Evolutionary conservation across 306 rosid genomes (phyloP).

Genomic region (Medicago ruthenica): DNA sequence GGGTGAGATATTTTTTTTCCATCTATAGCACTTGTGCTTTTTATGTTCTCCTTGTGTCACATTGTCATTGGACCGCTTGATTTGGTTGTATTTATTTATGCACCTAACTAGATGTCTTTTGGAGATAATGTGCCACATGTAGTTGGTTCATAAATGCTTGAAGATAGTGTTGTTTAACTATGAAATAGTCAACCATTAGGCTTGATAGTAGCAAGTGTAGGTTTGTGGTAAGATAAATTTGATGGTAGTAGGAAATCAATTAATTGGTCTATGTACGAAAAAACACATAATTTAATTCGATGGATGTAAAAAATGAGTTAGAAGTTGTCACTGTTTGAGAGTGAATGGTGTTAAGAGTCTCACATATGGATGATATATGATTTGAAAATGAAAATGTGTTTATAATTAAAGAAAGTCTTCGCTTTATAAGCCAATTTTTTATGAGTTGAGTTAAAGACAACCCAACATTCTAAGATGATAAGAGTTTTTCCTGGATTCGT

Average conservation of each 20-base stretch:
- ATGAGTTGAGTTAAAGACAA: too few relatives aligned
- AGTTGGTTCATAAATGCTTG: conserved; percentile 7
- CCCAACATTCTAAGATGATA: too few relatives aligned
- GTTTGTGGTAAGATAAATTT: background rate
- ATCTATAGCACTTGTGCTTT: background rate
- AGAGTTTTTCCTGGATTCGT: too few relatives aligned
- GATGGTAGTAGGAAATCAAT: background rate
- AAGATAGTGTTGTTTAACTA: background rate
- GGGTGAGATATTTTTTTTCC: background rate
- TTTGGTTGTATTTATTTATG: background rate
- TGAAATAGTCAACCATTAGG: background rate
- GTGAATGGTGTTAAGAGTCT: background rate
- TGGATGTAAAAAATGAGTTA: background rate
- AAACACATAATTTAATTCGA: background rate
- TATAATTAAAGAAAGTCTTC: too few relatives aligned
- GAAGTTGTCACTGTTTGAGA: background rate
- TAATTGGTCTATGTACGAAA: background rate
- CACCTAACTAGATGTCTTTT: background rate
- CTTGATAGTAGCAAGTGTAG: background rate
- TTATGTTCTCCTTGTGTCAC: background rate
- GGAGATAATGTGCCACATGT: background rate
- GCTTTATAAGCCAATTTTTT: too few relatives aligned
- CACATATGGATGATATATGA: too few relatives aligned
- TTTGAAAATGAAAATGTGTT: too few relatives aligned
- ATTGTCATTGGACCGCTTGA: background rate